These are phyloP conservation scores for Eucalyptus curtisii DNA, from an alignment of 345 rosid genomes.

Conservation along the genomic window DNA sequence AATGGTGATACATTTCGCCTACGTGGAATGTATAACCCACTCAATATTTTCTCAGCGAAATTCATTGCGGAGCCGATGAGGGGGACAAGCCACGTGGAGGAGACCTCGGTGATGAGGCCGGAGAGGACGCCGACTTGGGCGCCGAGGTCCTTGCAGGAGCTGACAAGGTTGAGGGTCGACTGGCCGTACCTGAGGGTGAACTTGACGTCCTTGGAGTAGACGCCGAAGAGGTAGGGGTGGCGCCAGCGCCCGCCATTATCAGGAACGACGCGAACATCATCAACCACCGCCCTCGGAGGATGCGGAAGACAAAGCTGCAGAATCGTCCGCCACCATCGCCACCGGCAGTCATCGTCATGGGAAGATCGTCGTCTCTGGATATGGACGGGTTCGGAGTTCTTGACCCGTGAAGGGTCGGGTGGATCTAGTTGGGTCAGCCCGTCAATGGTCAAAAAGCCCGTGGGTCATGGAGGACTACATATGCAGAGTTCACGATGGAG, in stretches of 20 bases:
- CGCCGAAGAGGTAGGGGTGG: conserved; percentile 1
- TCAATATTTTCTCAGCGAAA: too few species aligned
- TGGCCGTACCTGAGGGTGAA: neutral
- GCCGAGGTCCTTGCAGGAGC: too few species aligned
- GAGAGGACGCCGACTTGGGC: neutral
- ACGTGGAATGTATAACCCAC: too few species aligned
- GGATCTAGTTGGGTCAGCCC: neutral
- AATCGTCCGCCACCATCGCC: neutral
- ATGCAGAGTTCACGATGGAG: neutral
- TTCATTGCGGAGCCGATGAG: neutral
- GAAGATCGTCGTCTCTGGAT: neutral
- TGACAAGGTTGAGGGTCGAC: too few species aligned
- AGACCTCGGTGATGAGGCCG: conserved; percentile 1
- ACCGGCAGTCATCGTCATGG: neutral
- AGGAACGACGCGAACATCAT: neutral
- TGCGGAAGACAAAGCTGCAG: neutral
- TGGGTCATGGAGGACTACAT: neutral
- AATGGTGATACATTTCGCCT: too few species aligned
- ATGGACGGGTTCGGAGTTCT: neutral
- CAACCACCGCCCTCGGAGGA: conserved; percentile 1
- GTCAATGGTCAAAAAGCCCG: neutral
- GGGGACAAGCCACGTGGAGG: neutral
- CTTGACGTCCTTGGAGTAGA: conserved; percentile 7
- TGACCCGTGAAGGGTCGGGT: neutral
- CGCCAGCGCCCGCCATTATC: conserved; percentile 2